Conservation (phyloP, 345 rosid genomes). For the Eucalyptus victrix region DNA sequence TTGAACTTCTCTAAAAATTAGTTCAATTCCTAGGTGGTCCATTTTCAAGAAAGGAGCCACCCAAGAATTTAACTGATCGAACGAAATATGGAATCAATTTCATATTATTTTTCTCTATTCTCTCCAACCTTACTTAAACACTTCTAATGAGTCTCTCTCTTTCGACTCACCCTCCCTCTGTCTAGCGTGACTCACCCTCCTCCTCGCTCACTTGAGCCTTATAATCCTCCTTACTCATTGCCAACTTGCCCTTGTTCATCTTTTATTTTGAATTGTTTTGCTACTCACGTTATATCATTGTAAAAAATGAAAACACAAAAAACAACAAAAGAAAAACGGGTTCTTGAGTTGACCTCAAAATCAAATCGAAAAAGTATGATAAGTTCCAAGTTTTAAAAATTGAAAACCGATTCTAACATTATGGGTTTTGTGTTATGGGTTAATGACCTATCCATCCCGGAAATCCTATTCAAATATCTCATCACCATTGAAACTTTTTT, state of each 20-base stretch:
- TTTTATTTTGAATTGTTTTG: too few species aligned
- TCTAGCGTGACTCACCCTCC: too few species aligned
- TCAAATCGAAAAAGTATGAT: not conserved
- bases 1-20: accelerated
- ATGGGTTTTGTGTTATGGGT: too few species aligned
- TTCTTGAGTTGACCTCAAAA: not conserved
- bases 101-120: too few species aligned
- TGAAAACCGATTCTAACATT: accelerated
- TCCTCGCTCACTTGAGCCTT: not conserved
- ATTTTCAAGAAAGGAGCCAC: not conserved
- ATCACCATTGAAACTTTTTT: not conserved
- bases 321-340: not conserved
- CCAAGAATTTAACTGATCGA: accelerated
- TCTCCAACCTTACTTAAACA: not conserved
- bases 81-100: accelerated
- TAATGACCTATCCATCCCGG: too few species aligned
- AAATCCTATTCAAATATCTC: not conserved
- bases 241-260: not conserved
- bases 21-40: accelerated
- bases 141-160: not conserved
- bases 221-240: not conserved
- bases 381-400: too few species aligned
- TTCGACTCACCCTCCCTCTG: too few species aligned
- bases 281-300: too few species aligned
- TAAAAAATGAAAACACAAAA: too few species aligned